Evolutionary conservation across 2,329 filamentous ascomycete genomes (phyloP), one percentile per base, ranked within the genome.

Genomic region (Trichothecium roseum): DNA sequence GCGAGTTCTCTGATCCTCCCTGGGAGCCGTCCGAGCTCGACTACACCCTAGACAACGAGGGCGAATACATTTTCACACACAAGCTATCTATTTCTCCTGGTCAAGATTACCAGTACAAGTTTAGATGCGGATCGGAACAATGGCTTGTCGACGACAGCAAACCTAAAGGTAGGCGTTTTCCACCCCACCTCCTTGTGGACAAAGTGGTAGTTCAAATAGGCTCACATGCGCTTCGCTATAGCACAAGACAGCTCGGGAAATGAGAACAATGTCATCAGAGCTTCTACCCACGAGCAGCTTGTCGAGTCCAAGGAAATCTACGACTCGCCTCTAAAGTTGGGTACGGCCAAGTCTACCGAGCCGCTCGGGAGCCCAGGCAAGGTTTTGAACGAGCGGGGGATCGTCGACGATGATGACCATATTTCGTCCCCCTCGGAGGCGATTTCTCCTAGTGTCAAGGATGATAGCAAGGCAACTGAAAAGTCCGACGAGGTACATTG

Each of bases 21-120:
- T 88, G 83, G 83, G 35, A 72, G 28, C 69, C 72, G 2, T 60
- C 72, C 32, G 78, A 84, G 57, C 84, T 87, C 80, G 54, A 71
- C 8, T 64, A 56, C 38, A 62, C 61, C 4, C 59, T 60, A 20
- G 64, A 68, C 8, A 57, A 64, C 4, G 59, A 68, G 26, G 71
- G 68, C n/a, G 62, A 78, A 36, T 59, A 74, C 39, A 50, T 68
- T 10, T 87, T 83, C 50, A 63, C 56, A 30, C 74, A 74, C 39
- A 56, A 65, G 1, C 63, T 84, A 30, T 52, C 66, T 26, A 63
- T 72, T 7, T 62, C 72, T 14, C 61, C 70, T 16, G 71, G 70
- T 16, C 67, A 72, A 32, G 68, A 74, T 38, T 74, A 84, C 44
- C 76, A 83, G 48, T 88, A 86, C 67, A 87, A 85, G 56, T 81